These are phyloP conservation scores for Penicillium argentinense DNA, from an alignment of 495 filamentous ascomycete genomes.

Conservation along the genomic window DNA sequence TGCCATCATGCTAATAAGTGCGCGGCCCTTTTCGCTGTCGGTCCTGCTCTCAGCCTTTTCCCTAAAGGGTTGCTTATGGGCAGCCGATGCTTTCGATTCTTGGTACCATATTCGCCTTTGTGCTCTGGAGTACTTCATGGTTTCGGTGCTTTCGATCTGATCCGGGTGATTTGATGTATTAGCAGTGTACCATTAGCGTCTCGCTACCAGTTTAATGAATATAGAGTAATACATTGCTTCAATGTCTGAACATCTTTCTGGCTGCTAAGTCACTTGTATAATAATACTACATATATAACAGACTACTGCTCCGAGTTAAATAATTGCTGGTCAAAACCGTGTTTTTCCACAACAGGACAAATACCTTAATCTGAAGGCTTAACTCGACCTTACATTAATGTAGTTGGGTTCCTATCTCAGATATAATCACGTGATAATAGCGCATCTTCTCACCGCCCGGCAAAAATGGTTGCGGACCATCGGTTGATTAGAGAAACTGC, in stretches of 20 bases:
- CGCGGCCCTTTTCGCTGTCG: no score
- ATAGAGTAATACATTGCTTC: slow-evolving; percentile 28
- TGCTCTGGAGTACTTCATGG: slow-evolving; percentile 31
- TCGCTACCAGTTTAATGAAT: slow-evolving; percentile 20
- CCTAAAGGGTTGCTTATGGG: neutral
- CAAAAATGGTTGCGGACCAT: slow-evolving; percentile 28
- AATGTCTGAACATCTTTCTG: neutral
- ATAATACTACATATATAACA: no score
- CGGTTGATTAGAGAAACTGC: slow-evolving; percentile 25
- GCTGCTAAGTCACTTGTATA: no score
- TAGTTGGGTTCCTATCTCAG: neutral
- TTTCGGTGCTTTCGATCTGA: slow-evolving; percentile 21
- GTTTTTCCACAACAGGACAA: no score
- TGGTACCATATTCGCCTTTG: slow-evolving; percentile 27
- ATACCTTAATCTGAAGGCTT: no score
- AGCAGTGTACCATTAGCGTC: slow-evolving; percentile 26
- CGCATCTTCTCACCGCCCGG: slow-evolving; percentile 19
- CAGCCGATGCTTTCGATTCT: slow-evolving; percentile 19
- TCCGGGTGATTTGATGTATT: slow-evolving; percentile 26
- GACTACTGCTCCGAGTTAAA: no score
- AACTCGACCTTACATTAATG: no score
- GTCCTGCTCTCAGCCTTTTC: neutral
- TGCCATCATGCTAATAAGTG: slow-evolving; percentile 2
- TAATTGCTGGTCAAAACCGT: no score
- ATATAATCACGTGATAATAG: neutral